Conservation (phyloP, 441 rosid genomes). For the Croton setiger region DNA sequence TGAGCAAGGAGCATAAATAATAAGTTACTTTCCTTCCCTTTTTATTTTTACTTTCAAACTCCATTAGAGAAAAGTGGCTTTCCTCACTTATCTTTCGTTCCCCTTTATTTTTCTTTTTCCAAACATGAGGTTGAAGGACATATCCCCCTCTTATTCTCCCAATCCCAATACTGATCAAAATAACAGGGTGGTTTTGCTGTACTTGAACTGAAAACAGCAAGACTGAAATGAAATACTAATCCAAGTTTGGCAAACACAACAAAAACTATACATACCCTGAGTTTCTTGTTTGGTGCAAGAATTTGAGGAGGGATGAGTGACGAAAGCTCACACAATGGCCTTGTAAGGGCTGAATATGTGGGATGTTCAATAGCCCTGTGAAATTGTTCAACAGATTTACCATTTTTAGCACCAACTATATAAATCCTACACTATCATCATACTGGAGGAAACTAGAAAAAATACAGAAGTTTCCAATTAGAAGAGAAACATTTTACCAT, state of each 20-base stretch:
- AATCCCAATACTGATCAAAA: not conserved
- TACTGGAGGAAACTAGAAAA: not conserved
- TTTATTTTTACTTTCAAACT: too few species aligned
- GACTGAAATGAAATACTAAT: not conserved
- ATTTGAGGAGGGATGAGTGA: constrained; percentile 89
- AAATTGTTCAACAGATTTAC: constrained; percentile 16
- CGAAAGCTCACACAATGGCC: constrained; percentile 97
- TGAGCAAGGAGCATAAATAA: too few species aligned
- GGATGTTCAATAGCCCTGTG: constrained; percentile 98
- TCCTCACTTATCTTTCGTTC: too few species aligned
- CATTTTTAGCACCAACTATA: constrained; percentile 5
- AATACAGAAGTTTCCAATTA: not conserved
- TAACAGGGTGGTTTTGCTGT: not conserved
- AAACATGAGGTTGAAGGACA: too few species aligned
- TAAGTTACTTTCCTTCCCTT: too few species aligned
- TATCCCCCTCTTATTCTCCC: constrained; percentile 1
- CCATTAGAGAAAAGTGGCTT: too few species aligned
- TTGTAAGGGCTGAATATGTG: constrained; percentile 93
- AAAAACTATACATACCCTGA: constrained; percentile 52
- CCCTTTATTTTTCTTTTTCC: too few species aligned
- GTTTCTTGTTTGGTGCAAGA: constrained; percentile 89
- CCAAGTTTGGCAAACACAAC: not conserved
- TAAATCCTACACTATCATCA: not conserved
- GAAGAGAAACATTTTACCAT: constrained; percentile 47
- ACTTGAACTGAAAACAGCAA: constrained; percentile 1